Base-by-base conservation (phyloP, 352 stramenopile genomes). In the Phytopythium sindhum region DNA sequence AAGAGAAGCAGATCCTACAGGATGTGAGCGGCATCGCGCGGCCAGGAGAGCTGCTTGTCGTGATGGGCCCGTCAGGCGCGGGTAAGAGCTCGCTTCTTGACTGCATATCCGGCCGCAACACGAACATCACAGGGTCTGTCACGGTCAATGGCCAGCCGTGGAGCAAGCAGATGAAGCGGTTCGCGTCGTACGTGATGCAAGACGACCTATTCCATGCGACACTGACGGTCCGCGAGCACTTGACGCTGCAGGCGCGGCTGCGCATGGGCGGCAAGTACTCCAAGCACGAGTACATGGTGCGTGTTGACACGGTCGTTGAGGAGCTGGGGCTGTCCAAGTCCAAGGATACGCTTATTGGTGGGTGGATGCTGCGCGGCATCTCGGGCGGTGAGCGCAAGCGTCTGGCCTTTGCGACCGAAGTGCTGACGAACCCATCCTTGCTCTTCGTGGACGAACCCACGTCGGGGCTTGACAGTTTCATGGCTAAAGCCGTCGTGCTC, bases 51-150 rank as follows among this genome's bases (percentile, higher is more conserved):
- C 65, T 88, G 14, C 54, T 84, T 29, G 76, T 77, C 10, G 56
- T 89, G 57, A 85, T 84, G 66, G 80, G 80, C 0, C 71, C 73
- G 0, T 77, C 64, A 1, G 79, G 83, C 24, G 77, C 81, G 37
- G 88, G 90, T 7, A 97, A 98, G 68, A 96, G 86, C 11, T 97
- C 93, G 10, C 76, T 98, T 17, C 80, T 97, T 26, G 90, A 98
- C 79, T 90, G 97, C 15, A 90, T 99, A 53, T 89, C 94, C 0
- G 75, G 95, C 14, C 69, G 92, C 42, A 98, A 98, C 64, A 81
- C 60, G 12, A 73, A 70, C 29, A 87, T 80, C 19, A 74, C 77
- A 28, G 79, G 86, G 4, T 63, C 21, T 1, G 84, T 88, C 23
- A 65, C 63, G 12, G 74, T 98, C 39, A 88, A 82, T 52, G 91